Base-by-base conservation (phyloP, 305 asterid species). In the Caryopteris hybrid region DNA sequence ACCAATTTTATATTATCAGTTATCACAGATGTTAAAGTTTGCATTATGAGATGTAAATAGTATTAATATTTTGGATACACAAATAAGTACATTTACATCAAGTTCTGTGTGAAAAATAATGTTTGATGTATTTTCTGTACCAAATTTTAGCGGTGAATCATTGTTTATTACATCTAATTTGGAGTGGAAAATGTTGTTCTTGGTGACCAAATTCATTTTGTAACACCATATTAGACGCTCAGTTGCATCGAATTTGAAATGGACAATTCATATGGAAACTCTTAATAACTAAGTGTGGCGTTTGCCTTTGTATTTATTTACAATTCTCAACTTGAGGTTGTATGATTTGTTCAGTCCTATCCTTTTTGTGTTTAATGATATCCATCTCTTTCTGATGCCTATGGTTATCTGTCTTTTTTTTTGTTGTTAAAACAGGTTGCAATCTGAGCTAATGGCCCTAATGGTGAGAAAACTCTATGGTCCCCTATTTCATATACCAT, bases 361-460 rank as follows among this genome's bases (percentile, higher is more conserved):
- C 14, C 1, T n/a, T 21, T 21, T 8, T 7, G 1, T n/a, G 31
- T 23, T 14, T 48, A 3, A 7, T 54, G 17, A 25, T 0, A 34
- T 52, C n/a, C 18, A 14, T 73, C 5, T 55, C 8, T 7, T 27
- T 18, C 31, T 51, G 43, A 36, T 27, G 5, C 52, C 31, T 18
- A n/a, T 27, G 8, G 27, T 56, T 53, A 36, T 55, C 46, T 45
- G 33, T 22, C 21, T 54, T 48, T 34, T 7, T 8, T 57, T 63
- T 64, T 50, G 42, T 13, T 69, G 56, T 42, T 60, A 12, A 29
- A 67, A 76, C 88, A 93, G 97, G 85, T 76, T 93, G 83, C 99
- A 90, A 39, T 88, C 96, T 9, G 99, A 93, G 80, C 84, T 93
- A 41, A 88, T 93, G 99, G 95, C 99, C 45, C 73, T 93, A 42